Evolutionary conservation across 1,139 yeast species (phyloP).

Genomic region (Yamadazyma buinensis): DNA sequence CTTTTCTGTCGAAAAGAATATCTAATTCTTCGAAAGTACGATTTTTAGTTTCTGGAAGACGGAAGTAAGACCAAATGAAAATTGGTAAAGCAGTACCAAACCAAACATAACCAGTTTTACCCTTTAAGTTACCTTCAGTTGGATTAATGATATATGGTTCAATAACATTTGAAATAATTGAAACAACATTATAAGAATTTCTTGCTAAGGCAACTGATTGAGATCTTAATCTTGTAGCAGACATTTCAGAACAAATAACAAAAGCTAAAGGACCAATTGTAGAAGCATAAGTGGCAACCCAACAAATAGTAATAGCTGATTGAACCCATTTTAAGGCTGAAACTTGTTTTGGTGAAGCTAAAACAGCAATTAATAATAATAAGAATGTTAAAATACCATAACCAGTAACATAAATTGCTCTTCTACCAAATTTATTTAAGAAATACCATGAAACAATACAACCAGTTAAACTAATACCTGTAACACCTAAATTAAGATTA

Average conservation of each 20-base stretch:
- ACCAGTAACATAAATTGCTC: slow-evolving; percentile 21
- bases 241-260: slow-evolving; percentile 21
- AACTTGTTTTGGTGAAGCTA: slow-evolving; percentile 26
- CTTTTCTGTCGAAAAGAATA: slow-evolving; percentile 19
- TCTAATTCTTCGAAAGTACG: slow-evolving; percentile 24
- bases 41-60: slow-evolving; percentile 22
- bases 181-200: slow-evolving; percentile 20
- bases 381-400: slow-evolving; percentile 15
- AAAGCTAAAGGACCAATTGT: slow-evolving; percentile 25
- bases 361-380: slow-evolving; percentile 43
- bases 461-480: slow-evolving; percentile 19
- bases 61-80: slow-evolving; percentile 20
- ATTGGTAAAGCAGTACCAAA: slow-evolving; percentile 38
- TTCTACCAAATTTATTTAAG: slow-evolving; percentile 17
- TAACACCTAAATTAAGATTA: slow-evolving; percentile 23
- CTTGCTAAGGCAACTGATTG: slow-evolving; percentile 23
- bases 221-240: slow-evolving; percentile 23
- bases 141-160: slow-evolving; percentile 27
- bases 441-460: slow-evolving; percentile 19
- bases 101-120: slow-evolving; percentile 27
- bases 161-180: slow-evolving; percentile 19
- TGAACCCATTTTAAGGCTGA: slow-evolving; percentile 21
- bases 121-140: slow-evolving; percentile 19
- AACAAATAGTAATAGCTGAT: slow-evolving; percentile 19
- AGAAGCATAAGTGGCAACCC: slow-evolving; percentile 23